Evolutionary conservation across 1,284 basidiomycete species (phyloP).

Genomic region (Melampsora americana): DNA sequence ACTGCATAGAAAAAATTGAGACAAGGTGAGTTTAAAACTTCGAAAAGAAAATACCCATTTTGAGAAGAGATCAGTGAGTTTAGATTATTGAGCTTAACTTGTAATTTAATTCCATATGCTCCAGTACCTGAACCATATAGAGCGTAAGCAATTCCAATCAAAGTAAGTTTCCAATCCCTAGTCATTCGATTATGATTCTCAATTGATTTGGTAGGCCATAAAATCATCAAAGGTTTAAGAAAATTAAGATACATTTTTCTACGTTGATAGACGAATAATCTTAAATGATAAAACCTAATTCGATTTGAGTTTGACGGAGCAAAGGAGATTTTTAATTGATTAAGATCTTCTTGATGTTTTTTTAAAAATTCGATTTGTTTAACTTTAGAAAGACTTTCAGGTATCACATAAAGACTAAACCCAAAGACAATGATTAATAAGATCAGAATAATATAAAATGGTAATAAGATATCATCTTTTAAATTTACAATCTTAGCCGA

Average conservation of each 20-base stretch:
- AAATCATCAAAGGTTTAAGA: background rate
- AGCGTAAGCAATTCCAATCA: background rate
- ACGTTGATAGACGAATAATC: background rate
- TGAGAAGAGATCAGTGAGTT: too few species aligned
- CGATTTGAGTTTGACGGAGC: background rate
- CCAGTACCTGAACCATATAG: background rate
- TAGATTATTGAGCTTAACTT: background rate
- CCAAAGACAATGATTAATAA: conserved; percentile 41
- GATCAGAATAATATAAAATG: conserved; percentile 31
- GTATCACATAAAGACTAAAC: conserved; percentile 7
- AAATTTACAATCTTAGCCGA: background rate
- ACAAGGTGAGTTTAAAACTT: background rate
- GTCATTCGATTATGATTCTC: background rate
- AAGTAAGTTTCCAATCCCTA: background rate
- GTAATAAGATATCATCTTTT: conserved; percentile 6
- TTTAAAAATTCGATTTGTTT: conserved; percentile 7
- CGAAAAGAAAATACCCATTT: background rate
- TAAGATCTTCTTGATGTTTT: background rate
- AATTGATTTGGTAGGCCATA: background rate
- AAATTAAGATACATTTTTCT: background rate
- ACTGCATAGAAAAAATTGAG: background rate
- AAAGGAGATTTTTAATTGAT: background rate
- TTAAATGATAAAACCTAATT: background rate
- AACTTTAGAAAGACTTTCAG: conserved; percentile 12
- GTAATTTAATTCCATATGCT: background rate